Evolutionary conservation across 208 protist genomes (phyloP), one percentile per base, ranked within the genome.

Genomic region (Crithidia sp.): DNA sequence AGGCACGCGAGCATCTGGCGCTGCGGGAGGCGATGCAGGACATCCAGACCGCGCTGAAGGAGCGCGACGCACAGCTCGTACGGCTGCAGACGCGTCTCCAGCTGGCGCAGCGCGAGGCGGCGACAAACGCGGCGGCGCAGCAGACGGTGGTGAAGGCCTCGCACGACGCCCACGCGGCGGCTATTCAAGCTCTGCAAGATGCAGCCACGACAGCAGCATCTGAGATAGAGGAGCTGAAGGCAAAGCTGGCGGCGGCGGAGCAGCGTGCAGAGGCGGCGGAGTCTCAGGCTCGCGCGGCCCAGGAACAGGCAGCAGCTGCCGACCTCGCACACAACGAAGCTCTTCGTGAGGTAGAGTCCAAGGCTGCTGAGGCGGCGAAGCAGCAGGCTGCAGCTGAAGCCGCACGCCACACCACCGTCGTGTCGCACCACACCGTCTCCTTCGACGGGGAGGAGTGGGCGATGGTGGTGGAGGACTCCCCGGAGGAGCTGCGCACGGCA

Each of bases 371-470:
- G 59, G 4, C 7, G 37, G 59, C 59, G 9, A 5, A 37, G 39
- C 39, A 52, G 17, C 41, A 52, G 13, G 59, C 39, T 0, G 59
- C 3, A 4, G 19, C 5, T 0, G 49, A 56, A 53, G 60, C 40
- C 12, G 45, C 45, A 7, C 45, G 45, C 14, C 54, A 36, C 10
- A 9, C 61, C 61, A 66, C 45, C 45, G 17, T 59, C 44, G 73
- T 66, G 37, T 70, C 76, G 41, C 60, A 70, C 59, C 72, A 75
- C 70, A 72, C 57, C 17, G 60, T 74, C 39, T 45, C 61, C 39
- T 74, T 84, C 37, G 65, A 67, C 3, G 79, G 80, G 40, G 73
- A 77, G 28, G 81, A 82, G 37, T 89, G 85, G 85, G 70, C 39
- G 36, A 67, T 81, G 57, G 85, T 84, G 2, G 52, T 86, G 16